Conservation (phyloP, 352 stramenopile genomes). For the Globisporangium perplexum region DNA sequence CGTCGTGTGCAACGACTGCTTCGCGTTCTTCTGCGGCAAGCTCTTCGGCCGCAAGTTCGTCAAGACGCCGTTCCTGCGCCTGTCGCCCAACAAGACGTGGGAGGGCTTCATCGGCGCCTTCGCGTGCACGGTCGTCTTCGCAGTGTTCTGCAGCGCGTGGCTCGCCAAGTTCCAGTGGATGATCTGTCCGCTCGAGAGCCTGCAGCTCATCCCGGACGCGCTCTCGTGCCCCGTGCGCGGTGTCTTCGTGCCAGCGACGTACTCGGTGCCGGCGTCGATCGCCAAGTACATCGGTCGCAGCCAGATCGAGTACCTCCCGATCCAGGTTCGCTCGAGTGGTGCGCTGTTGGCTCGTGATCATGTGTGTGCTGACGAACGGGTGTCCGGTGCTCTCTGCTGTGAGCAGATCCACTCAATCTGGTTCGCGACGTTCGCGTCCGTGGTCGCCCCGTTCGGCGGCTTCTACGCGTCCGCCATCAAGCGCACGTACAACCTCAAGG, state of each 20-base stretch:
- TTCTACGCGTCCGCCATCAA: constrained; percentile 99
- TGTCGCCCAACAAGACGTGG: constrained; percentile 99
- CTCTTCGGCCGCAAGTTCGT: constrained; percentile 91
- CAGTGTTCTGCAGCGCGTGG: constrained; percentile 89
- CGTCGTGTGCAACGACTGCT: constrained; percentile 95
- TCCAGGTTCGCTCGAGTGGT: constrained; percentile 41
- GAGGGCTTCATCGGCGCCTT: constrained; percentile 98
- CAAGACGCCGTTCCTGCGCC: constrained; percentile 79
- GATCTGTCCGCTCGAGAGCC: constrained; percentile 88
- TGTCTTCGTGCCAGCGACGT: constrained; percentile 56
- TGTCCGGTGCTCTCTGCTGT: background rate
- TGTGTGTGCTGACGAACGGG: constrained; percentile 15
- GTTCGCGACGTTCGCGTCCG: constrained; percentile 95
- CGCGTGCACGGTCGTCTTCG: constrained; percentile 94
- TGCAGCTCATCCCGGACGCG: constrained; percentile 67
- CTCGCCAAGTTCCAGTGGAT: constrained; percentile 93
- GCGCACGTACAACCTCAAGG: constrained; percentile 98
- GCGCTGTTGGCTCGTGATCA: too few species aligned
- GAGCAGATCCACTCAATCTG: constrained; percentile 93
- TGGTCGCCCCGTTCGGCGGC: constrained; percentile 98
- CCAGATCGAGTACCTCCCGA: constrained; percentile 82
- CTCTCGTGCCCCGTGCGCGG: constrained; percentile 55
- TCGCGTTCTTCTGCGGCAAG: constrained; percentile 92
- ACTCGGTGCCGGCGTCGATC: constrained; percentile 70
- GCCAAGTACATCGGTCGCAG: constrained; percentile 69